These are phyloP conservation scores for Skeletonema costatum DNA, from an alignment of 108 stramenopile species.

Conservation along the genomic window DNA sequence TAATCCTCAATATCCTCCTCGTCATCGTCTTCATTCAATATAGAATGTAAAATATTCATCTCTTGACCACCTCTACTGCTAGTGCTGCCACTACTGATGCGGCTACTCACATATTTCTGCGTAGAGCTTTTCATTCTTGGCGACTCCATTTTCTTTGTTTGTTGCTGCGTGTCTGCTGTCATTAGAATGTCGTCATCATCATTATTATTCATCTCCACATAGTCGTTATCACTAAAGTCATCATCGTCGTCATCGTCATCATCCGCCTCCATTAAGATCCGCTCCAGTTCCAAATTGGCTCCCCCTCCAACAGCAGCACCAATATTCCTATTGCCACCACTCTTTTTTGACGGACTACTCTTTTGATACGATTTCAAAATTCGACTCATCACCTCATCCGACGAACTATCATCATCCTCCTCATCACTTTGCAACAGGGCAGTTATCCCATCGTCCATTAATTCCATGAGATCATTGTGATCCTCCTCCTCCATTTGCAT, in stretches of 20 bases:
- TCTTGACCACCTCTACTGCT: neutral
- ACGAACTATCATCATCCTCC: too few relatives aligned
- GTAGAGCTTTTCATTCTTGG: slow-evolving; percentile 65
- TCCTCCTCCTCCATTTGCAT: too few relatives aligned
- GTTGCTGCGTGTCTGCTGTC: neutral
- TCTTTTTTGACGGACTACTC: too few relatives aligned
- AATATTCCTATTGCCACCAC: neutral
- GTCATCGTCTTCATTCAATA: slow-evolving; percentile 20
- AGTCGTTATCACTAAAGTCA: slow-evolving; percentile 17
- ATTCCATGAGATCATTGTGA: too few relatives aligned
- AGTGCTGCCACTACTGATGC: neutral
- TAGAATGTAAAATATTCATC: neutral
- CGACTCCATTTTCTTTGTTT: slow-evolving; percentile 56
- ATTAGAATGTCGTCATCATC: neutral
- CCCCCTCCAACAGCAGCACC: neutral
- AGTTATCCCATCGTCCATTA: too few relatives aligned
- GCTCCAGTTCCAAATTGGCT: slow-evolving; percentile 65
- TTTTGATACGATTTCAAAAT: too few relatives aligned
- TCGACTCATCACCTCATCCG: too few relatives aligned
- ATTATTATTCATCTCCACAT: slow-evolving; percentile 59
- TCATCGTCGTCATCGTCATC: slow-evolving; percentile 48
- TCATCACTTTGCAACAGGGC: too few relatives aligned
- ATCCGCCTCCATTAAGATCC: slow-evolving; percentile 74
- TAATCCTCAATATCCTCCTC: slow-evolving; percentile 19
- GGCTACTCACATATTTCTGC: slow-evolving; percentile 43